phyloP scores from a whole-genome alignment of 225 moss, liverwort and hornwort genomes.

The Sphagnum tenellum region DNA sequence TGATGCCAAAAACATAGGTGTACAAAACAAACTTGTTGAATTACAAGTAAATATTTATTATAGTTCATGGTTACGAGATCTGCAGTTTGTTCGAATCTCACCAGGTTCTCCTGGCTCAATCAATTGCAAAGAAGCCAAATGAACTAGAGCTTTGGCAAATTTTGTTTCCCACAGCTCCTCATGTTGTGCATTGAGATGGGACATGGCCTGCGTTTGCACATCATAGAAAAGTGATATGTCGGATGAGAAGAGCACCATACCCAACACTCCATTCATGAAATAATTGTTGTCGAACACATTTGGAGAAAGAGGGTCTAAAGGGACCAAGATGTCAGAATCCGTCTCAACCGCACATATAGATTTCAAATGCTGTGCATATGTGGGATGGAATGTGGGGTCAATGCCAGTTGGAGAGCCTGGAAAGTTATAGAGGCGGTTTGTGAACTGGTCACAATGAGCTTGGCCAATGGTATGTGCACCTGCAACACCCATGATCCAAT shows the following conservation, averaged over 20 bases:
- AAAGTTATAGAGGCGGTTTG: slow-evolving; percentile 40
- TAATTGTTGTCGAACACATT: slow-evolving; percentile 63
- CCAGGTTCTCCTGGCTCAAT: slow-evolving; percentile 17
- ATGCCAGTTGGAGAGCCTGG: slow-evolving; percentile 25
- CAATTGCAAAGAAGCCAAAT: slow-evolving; percentile 30
- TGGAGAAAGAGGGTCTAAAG: slow-evolving; percentile 48
- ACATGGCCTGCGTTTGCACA: slow-evolving; percentile 33
- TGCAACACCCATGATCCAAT: slow-evolving; percentile 3
- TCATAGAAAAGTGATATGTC: slow-evolving; percentile 42
- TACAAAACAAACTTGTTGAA: no score
- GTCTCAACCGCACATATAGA: slow-evolving; percentile 37
- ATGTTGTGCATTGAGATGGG: slow-evolving; percentile 46
- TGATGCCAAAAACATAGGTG: no score
- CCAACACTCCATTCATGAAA: slow-evolving; percentile 54
- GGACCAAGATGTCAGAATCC: slow-evolving; percentile 13
- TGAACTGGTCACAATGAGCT: slow-evolving; percentile 31
- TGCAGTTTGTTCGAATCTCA: slow-evolving; percentile 37
- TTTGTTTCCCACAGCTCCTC: slow-evolving; percentile 22
- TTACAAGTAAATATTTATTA: no score
- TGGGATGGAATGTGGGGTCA: slow-evolving; percentile 34
- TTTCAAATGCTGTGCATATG: slow-evolving; percentile 29
- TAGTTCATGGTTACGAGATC: background rate
- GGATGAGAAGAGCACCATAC: slow-evolving; percentile 39
- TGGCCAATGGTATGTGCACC: slow-evolving; percentile 48
- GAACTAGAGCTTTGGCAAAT: slow-evolving; percentile 33